These are phyloP conservation scores for Nepenthes mirabilis DNA, from an alignment of 148 eudicot species.

Conservation along the genomic window DNA sequence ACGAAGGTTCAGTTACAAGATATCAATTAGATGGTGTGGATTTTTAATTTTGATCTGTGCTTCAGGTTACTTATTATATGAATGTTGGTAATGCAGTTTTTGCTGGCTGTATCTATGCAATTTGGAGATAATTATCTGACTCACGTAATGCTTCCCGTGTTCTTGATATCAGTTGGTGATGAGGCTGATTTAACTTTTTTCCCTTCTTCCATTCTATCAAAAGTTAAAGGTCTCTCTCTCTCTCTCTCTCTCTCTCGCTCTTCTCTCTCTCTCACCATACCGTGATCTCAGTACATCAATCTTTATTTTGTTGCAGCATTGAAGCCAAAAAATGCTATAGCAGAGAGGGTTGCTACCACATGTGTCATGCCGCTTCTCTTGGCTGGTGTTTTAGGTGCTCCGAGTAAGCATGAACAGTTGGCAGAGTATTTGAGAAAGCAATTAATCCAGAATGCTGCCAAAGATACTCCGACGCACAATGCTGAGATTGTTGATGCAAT, in stretches of 20 bases:
- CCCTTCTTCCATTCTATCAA: conserved; percentile 46
- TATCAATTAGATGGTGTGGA: conserved; percentile 5
- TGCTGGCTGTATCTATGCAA: conserved; percentile 54
- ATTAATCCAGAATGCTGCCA: conserved; percentile 42
- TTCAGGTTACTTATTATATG: conserved; percentile 9
- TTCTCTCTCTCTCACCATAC: not conserved
- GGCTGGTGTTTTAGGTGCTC: conserved; percentile 82
- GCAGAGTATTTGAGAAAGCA: conserved; percentile 58
- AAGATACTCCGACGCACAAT: conserved; percentile 34
- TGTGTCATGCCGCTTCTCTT: conserved; percentile 76
- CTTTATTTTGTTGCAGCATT: conserved; percentile 35
- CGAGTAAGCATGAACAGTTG: conserved; percentile 58
- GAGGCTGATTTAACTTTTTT: conserved; percentile 51
- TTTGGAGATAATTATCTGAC: conserved; percentile 78
- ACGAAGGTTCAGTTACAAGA: conserved; percentile 40
- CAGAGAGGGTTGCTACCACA: conserved; percentile 66
- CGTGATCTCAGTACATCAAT: not conserved
- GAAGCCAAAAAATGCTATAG: conserved; percentile 49
- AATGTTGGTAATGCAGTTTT: conserved; percentile 47
- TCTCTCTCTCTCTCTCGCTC: not conserved
- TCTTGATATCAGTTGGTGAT: conserved; percentile 81
- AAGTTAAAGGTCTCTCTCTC: conserved; percentile 41
- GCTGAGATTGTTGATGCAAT: conserved; percentile 56
- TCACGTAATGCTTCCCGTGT: conserved; percentile 74
- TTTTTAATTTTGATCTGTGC: conserved; percentile 5